Conservation (phyloP, 106 monocot genomes). For the Platanthera zijinensis region DNA sequence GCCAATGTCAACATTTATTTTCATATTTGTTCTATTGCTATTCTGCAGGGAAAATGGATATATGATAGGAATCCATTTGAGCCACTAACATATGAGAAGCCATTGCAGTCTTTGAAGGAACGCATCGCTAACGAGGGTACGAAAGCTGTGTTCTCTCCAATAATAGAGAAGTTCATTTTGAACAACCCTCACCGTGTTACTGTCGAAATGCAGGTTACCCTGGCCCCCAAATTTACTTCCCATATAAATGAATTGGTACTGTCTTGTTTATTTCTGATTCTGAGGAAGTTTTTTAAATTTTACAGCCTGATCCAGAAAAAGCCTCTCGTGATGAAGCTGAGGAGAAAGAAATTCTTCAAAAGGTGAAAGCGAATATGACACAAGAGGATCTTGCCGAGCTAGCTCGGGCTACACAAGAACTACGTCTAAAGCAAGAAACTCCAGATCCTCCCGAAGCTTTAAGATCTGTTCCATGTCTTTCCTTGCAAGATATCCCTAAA, state of each 20-base stretch:
- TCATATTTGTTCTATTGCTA: background rate
- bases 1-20: background rate
- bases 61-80: slow-evolving; percentile 97
- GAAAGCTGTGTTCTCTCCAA: slow-evolving; percentile 79
- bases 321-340: slow-evolving; percentile 70
- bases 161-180: slow-evolving; percentile 77
- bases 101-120: slow-evolving; percentile 76
- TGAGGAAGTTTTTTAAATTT: background rate
- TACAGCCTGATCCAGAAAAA: slow-evolving; percentile 97
- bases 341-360: slow-evolving; percentile 76
- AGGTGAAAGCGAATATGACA: slow-evolving; percentile 83
- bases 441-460: slow-evolving; percentile 98
- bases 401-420: slow-evolving; percentile 75
- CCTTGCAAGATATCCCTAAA: slow-evolving; percentile 84
- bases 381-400: slow-evolving; percentile 90
- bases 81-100: slow-evolving; percentile 83
- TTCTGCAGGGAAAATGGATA: slow-evolving; percentile 92
- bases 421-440: slow-evolving; percentile 94
- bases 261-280: slow-evolving; percentile 5
- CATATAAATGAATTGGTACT: background rate
- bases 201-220: slow-evolving; percentile 84
- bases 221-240: background rate
- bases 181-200: slow-evolving; percentile 88
- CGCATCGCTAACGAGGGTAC: slow-evolving; percentile 74
- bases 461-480: slow-evolving; percentile 81